Conservation (phyloP, 192 early-diverging fungal genomes). For the Lobosporangium transversale region DNA sequence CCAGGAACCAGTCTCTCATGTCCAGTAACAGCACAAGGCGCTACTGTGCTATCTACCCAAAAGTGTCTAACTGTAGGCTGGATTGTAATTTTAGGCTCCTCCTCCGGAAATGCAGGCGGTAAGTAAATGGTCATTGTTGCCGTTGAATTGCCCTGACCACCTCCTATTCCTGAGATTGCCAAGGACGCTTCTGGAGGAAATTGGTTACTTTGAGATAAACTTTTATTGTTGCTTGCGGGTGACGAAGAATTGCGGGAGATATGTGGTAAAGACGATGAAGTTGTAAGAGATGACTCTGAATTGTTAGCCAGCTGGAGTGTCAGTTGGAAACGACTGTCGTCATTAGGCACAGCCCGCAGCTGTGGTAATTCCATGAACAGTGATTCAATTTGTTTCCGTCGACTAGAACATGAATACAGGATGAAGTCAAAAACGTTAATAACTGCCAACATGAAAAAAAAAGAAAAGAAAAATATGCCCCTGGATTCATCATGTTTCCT, state of each 20-base stretch:
- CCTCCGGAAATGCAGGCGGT: conserved; percentile 62
- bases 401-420: conserved; percentile 7
- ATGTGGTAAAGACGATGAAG: conserved; percentile 16
- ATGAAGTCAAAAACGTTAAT: no score
- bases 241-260: conserved; percentile 8
- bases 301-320: conserved; percentile 17
- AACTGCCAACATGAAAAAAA: no score
- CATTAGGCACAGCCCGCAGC: conserved; percentile 22
- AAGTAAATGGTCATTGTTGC: conserved; percentile 55
- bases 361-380: conserved; percentile 38
- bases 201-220: no score
- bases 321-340: conserved; percentile 40
- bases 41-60: conserved; percentile 59
- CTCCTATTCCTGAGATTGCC: not conserved
- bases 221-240: conserved; percentile 10
- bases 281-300: conserved; percentile 12
- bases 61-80: conserved; percentile 61
- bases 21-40: conserved; percentile 53
- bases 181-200: not conserved
- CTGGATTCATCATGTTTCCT: no score
- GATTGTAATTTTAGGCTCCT: conserved; percentile 62
- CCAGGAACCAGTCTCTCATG: conserved; percentile 55
- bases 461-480: no score
- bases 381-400: conserved; percentile 46
- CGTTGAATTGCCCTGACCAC: not conserved